These are phyloP conservation scores for Euptelea pleiosperma DNA, from an alignment of 164 flowering plant genomes.

Conservation along the genomic window DNA sequence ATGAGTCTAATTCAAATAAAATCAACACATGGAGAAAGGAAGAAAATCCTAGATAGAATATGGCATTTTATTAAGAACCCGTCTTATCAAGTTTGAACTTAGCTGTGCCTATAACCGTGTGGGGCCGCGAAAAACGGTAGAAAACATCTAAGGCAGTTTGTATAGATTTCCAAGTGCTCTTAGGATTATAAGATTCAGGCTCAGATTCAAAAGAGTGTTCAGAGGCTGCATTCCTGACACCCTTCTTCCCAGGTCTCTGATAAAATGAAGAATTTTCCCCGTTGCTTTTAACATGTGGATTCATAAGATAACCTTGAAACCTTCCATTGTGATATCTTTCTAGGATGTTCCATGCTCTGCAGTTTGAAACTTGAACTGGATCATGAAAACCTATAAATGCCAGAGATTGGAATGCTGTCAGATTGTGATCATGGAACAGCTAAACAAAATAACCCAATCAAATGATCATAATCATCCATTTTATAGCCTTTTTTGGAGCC, in stretches of 20 bases:
- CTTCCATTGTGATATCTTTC: slow-evolving; percentile 17
- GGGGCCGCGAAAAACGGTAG: slow-evolving; percentile 88
- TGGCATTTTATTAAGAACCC: background rate
- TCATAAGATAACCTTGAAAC: slow-evolving; percentile 17
- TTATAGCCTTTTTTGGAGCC: too few species aligned
- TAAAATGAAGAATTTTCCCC: slow-evolving; percentile 8
- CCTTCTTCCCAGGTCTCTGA: slow-evolving; percentile 21
- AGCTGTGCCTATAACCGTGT: slow-evolving; percentile 94
- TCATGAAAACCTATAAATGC: slow-evolving; percentile 19
- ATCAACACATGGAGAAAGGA: background rate
- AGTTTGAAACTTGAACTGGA: slow-evolving; percentile 22
- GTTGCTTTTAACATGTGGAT: slow-evolving; percentile 15
- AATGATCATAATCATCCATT: background rate
- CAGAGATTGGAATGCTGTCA: slow-evolving; percentile 2
- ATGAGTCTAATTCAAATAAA: slow-evolving; percentile 5
- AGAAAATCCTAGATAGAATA: background rate
- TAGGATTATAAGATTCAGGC: slow-evolving; percentile 41
- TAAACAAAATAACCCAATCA: background rate
- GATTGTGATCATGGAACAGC: slow-evolving; percentile 5
- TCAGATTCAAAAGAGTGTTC: slow-evolving; percentile 55
- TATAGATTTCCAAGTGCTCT: slow-evolving; percentile 27
- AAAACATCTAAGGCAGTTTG: slow-evolving; percentile 51
- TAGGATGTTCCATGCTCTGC: slow-evolving; percentile 20
- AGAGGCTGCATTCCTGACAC: slow-evolving; percentile 43
- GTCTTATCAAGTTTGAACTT: slow-evolving; percentile 28